phyloP scores from a whole-genome alignment of 352 stramenopile species.

The Phytophthora boehmeriae region DNA sequence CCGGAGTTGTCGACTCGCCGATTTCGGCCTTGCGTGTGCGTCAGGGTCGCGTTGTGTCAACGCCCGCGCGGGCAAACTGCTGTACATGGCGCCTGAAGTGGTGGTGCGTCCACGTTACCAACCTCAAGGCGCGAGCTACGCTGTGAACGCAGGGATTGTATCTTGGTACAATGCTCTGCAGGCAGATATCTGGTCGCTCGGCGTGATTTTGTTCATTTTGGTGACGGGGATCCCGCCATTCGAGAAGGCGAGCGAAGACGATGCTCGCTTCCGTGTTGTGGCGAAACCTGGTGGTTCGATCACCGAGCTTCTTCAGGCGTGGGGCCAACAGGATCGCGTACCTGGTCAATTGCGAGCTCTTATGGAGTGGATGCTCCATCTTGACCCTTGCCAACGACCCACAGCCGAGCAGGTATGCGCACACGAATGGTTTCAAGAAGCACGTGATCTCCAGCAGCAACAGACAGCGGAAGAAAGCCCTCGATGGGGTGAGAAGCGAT shows the following conservation, averaged over 20 bases:
- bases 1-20: constrained; percentile 47
- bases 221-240: constrained; percentile 60
- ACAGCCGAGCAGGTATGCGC: constrained; percentile 43
- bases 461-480: constrained; percentile 1
- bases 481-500: constrained; percentile 24
- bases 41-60: constrained; percentile 40
- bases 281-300: constrained; percentile 38
- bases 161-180: constrained; percentile 52
- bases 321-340: constrained; percentile 44
- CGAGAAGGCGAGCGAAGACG: constrained; percentile 41
- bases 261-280: constrained; percentile 64
- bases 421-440: constrained; percentile 45
- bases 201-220: constrained; percentile 68
- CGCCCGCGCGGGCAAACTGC: constrained; percentile 53
- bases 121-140: neutral
- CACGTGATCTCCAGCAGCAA: constrained; percentile 2
- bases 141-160: constrained; percentile 5
- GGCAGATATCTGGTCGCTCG: constrained; percentile 71
- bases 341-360: constrained; percentile 39
- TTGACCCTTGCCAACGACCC: constrained; percentile 38
- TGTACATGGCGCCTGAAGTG: constrained; percentile 78
- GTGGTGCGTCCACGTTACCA: constrained; percentile 22
- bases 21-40: constrained; percentile 64
- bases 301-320: constrained; percentile 38
- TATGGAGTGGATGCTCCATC: constrained; percentile 40